Evolutionary conservation across 192 early-diverging fungal species (phyloP).

Genomic region (Funneliformis mosseae): DNA sequence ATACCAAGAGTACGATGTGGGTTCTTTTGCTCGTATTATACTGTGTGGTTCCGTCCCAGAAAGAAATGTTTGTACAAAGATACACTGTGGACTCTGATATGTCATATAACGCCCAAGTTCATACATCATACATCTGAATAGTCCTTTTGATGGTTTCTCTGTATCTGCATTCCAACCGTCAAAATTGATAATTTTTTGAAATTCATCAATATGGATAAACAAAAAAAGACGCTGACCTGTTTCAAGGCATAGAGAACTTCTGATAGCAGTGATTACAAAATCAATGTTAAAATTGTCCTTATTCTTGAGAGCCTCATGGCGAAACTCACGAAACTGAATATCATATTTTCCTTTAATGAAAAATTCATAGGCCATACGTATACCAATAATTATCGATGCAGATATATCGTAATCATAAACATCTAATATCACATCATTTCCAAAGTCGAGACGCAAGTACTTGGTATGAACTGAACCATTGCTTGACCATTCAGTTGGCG

Average conservation of each 20-base stretch:
- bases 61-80: conserved; percentile 31
- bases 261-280: conserved; percentile 1
- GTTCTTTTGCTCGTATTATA: conserved; percentile 3
- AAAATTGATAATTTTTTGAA: conserved; percentile 28
- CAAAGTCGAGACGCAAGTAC: neutral
- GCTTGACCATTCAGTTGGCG: conserved; percentile 3
- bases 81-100: neutral
- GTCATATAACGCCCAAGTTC: neutral
- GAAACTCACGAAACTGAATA: neutral
- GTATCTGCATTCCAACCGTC: conserved; percentile 7
- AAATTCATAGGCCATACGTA: too few relatives aligned
- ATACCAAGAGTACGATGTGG: conserved; percentile 11
- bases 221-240: neutral
- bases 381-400: conserved; percentile 8
- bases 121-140: conserved; percentile 14
- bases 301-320: too few relatives aligned
- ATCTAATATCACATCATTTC: conserved; percentile 2
- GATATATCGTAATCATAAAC: neutral
- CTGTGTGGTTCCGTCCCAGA: conserved; percentile 6
- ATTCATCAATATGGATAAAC: conserved; percentile 16
- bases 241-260: neutral
- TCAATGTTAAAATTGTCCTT: conserved; percentile 16
- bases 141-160: neutral
- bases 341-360: conserved; percentile 12
- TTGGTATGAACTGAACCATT: neutral